Conservation (phyloP, 805 yeast species). For the Nakazawaea populi region DNA sequence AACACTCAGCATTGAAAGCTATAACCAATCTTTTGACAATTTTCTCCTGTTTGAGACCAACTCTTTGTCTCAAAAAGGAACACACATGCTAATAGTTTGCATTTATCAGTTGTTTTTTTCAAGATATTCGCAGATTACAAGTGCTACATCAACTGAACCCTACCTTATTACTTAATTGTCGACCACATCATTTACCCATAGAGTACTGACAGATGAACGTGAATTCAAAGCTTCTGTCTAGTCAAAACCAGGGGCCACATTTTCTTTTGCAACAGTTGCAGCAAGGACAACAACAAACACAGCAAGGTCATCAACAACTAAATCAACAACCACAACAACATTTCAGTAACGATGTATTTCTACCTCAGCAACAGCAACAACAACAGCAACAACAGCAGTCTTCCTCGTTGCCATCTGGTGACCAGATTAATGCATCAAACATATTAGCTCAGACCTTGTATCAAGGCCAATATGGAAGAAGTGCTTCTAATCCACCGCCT, state of each 20-base stretch:
- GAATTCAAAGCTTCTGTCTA: conserved; percentile 8
- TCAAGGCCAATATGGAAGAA: conserved; percentile 31
- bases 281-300: conserved; percentile 13
- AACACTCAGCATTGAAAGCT: neutral
- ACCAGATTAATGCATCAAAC: conserved; percentile 28
- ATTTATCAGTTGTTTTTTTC: no score
- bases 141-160: no score
- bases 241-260: conserved; percentile 10
- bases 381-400: conserved; percentile 15
- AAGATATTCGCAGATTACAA: no score
- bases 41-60: no score
- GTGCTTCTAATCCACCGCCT: conserved; percentile 24
- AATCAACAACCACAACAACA: conserved; percentile 6
- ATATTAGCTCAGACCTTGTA: conserved; percentile 33
- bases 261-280: conserved; percentile 11
- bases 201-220: conserved; percentile 7
- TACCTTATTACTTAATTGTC: neutral
- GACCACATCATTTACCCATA: neutral
- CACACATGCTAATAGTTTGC: no score
- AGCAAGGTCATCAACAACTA: neutral
- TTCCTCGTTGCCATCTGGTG: conserved; percentile 14
- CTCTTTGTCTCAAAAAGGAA: no score
- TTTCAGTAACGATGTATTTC: conserved; percentile 13
- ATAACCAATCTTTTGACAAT: no score
- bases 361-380: conserved; percentile 13